A percentile compares a stretch with the other conserved stretches of the same genome.
Conservation (phyloP, 257 asterid species). For the Salvia splendens region DNA sequence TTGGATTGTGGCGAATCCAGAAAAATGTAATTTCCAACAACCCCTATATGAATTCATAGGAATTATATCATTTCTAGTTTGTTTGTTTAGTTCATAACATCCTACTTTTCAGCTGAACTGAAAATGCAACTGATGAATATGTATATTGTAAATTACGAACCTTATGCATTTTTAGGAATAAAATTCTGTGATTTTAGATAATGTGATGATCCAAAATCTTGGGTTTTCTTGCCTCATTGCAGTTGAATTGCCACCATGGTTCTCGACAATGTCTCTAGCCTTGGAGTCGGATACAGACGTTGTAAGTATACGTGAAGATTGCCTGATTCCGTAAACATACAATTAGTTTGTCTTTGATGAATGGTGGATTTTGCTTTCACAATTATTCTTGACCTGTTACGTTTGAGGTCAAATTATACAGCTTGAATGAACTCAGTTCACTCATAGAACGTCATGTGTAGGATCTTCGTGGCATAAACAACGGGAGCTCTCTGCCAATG, state of each 20-base stretch:
- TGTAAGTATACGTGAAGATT: slow-evolving; percentile 56
- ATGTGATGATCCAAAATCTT: slow-evolving; percentile 19
- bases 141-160: neutral
- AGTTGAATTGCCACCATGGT: slow-evolving; percentile 94
- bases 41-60: no score
- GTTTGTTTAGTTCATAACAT: neutral
- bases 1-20: neutral
- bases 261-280: slow-evolving; percentile 67
- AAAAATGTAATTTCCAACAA: no score
- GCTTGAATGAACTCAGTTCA: neutral
- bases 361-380: neutral
- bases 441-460: slow-evolving; percentile 30
- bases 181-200: neutral
- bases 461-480: slow-evolving; percentile 52
- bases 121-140: neutral
- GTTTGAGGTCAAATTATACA: neutral
- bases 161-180: slow-evolving; percentile 1
- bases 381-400: neutral
- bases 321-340: slow-evolving; percentile 12
- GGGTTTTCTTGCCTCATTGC: slow-evolving; percentile 42
- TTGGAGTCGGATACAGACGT: slow-evolving; percentile 69
- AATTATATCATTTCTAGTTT: neutral
- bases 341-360: neutral
- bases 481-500: slow-evolving; percentile 60
- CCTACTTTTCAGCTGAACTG: neutral